Percentiles rank a stretch among this genome's conserved stretches.
Conservation (phyloP, 345 rosid genomes). For the Pugionium cornutum region DNA sequence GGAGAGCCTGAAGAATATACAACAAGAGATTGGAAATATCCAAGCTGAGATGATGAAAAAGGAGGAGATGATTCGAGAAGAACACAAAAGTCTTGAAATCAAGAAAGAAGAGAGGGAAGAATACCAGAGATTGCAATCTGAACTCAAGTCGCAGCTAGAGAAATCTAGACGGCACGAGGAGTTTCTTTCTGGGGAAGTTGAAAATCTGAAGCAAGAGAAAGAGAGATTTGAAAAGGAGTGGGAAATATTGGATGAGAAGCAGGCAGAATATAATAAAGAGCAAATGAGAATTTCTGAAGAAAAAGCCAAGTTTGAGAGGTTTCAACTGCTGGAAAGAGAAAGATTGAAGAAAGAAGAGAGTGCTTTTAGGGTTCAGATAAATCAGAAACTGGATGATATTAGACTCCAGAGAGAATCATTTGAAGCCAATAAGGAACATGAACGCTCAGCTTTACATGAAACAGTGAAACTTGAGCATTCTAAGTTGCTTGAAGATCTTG, state of each 20-base stretch:
- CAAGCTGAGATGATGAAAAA: slow-evolving; percentile 57
- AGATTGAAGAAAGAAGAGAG: slow-evolving; percentile 60
- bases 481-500: slow-evolving; percentile 62
- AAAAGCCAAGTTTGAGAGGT: slow-evolving; percentile 52
- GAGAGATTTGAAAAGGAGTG: slow-evolving; percentile 79
- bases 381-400: slow-evolving; percentile 57
- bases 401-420: slow-evolving; percentile 67
- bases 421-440: slow-evolving; percentile 63
- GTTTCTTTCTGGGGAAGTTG: slow-evolving; percentile 62
- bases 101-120: slow-evolving; percentile 68
- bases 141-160: slow-evolving; percentile 68
- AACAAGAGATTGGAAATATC: slow-evolving; percentile 62
- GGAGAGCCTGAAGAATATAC: slow-evolving; percentile 52
- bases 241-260: slow-evolving; percentile 79
- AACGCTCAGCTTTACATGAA: slow-evolving; percentile 54
- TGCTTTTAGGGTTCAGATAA: slow-evolving; percentile 47
- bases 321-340: slow-evolving; percentile 52
- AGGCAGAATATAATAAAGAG: slow-evolving; percentile 48
- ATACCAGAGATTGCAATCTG: slow-evolving; percentile 58
- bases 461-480: slow-evolving; percentile 52
- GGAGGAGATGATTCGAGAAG: slow-evolving; percentile 55
- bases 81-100: slow-evolving; percentile 53
- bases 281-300: slow-evolving; percentile 49
- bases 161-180: slow-evolving; percentile 60
- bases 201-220: slow-evolving; percentile 69